Conservation (phyloP, 2,329 filamentous ascomycete genomes). For the Cordyceps militaris region DNA sequence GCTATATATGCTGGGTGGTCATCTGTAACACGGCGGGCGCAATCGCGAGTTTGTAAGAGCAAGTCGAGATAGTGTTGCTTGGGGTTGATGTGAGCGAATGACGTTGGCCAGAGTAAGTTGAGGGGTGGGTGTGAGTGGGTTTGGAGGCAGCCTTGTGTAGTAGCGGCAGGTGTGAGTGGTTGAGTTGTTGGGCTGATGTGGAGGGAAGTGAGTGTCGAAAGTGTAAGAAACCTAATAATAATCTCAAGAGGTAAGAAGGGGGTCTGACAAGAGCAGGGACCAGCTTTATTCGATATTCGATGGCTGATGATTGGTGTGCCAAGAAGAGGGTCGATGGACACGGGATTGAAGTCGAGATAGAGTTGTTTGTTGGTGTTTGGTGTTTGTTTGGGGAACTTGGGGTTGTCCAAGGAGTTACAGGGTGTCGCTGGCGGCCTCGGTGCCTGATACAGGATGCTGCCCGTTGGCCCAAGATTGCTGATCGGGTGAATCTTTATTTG, state of each 20-base stretch:
- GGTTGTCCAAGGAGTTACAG: no score
- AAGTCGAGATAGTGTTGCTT: slow-evolving; percentile 8
- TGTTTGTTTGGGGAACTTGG: not conserved
- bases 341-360: not conserved
- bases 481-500: no score
- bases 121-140: slow-evolving; percentile 6
- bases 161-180: slow-evolving; percentile 4
- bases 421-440: no score
- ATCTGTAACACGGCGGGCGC: not conserved
- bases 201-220: not conserved
- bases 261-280: not conserved
- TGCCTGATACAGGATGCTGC: no score
- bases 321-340: not conserved
- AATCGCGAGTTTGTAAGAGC: slow-evolving; percentile 3
- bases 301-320: not conserved
- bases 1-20: not conserved
- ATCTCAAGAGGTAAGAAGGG: not conserved
- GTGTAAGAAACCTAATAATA: no score
- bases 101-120: slow-evolving; percentile 3
- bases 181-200: slow-evolving; percentile 1
- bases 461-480: no score
- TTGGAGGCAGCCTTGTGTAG: not conserved
- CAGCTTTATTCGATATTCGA: not conserved
- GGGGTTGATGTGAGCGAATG: slow-evolving; percentile 3
- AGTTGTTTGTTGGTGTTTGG: not conserved